Base-by-base conservation (phyloP, 495 filamentous ascomycete genomes). In the Thozetella sp. region DNA sequence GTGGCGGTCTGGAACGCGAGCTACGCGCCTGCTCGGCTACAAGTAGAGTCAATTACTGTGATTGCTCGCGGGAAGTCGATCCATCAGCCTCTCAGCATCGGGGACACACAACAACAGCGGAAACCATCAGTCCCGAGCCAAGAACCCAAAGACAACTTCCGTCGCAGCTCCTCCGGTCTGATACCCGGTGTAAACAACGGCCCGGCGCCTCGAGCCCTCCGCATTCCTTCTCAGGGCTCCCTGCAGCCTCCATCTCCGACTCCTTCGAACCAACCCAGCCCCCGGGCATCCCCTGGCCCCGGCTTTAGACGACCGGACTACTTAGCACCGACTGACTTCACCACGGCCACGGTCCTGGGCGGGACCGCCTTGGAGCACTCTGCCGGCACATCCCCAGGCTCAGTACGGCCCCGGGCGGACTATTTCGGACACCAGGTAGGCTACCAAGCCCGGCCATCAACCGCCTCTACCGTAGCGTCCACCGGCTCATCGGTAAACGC, bases 51-150 rank as follows among this genome's bases (percentile, higher is more conserved):
- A n/a, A 81, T 97, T 59, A 76, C 72, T 55, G 83, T 81, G 60
- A 81, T 98, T 48, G 82, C 86, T 25, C 81, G 83, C 23, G 93
- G 93, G 25, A 97, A 93, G 72, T 85, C 87, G 3, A 78, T 90
- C n/a, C 86, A 86, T 34, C 74, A 81, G 61, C 78, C 88, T 2
- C 86, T 89, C 81, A 78, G 69, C 58, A 56, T 72, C 26, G 56
- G 60, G 30, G 25, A 48, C 52, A 13, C 57, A 15, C 55, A 56
- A 15, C 45, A 59, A 37, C 65, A 62, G 58, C 55, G 25, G 40
- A 13, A 53, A 10, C 59, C 68, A 11, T 43, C 63, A 22, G 37
- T 67, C 17, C 51, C 62, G n/a, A 53, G 30, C 15, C 43, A 48
- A 19, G 11, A 10, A 15, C n/a, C 40, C 15, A 54, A 61, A 25